Base-by-base conservation (phyloP, 2,329 filamentous ascomycete genomes). In the Alternaria sp. region DNA sequence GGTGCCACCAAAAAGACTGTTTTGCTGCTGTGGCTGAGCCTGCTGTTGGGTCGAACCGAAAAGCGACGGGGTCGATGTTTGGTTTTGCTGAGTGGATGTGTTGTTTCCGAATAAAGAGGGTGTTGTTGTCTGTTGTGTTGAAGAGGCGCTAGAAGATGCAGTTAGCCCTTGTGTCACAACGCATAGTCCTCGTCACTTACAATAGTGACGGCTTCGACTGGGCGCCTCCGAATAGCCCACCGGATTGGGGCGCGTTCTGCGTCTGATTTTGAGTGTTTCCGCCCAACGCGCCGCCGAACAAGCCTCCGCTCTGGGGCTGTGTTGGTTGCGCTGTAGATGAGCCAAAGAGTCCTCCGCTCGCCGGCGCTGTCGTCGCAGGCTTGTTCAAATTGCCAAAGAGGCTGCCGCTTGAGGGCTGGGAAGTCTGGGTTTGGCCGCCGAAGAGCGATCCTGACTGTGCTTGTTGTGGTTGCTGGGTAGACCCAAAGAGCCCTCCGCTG, bases 331-430 rank as follows among this genome's bases (percentile, higher is more conserved):
- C 68, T 20, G 71, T 73, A 4, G 74, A 74, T 14, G 70, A 69
- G 45, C 76, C 78, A 48, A 80, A 80, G 22, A 79, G 74, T 8
- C 75, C 73, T 53, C 73, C 74, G 56, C 64, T 66, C 25, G 71
- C 59, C 8, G 66, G 59, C 30, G 66, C 66, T 22, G 72, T 59
- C 36, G 70, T 65, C 40, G 77, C 69, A 49, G 73, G 72, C 64
- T 78, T 76, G 64, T 70, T 74, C 59, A 75, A 65, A 59, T 70
- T 75, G 48, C 78, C 78, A 64, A 81, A 81, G 11, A 81, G 70
- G 28, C 76, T 68, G 20, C 76, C 68, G 55, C 66, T 66, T 30
- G 67, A 60, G n/a, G 65, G 71, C 54, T 72, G 71, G 20, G 72
- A 61, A 45, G 70, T 44, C 48, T 64, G 62, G n/a, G 57, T 48